phyloP scores from a whole-genome alignment of 176 grass and related monocot genomes.

The Carex littledalei region DNA sequence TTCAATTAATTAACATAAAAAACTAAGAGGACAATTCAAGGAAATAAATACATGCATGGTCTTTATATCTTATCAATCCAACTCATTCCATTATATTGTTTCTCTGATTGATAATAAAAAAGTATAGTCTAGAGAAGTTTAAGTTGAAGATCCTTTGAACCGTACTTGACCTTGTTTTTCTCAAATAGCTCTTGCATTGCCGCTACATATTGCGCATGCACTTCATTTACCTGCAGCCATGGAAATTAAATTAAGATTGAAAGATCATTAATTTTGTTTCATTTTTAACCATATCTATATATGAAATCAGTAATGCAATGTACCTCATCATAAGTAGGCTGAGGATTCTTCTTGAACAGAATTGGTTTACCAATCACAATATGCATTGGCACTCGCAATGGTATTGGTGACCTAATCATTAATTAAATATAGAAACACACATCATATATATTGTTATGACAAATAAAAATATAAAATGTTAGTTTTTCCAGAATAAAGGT shows the following conservation, averaged over 20 bases:
- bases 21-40: too few relatives aligned
- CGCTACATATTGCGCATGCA: not conserved
- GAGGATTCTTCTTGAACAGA: slow-evolving; percentile 48
- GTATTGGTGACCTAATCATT: slow-evolving; percentile 57
- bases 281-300: not conserved
- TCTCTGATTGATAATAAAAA: not conserved
- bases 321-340: slow-evolving; percentile 65
- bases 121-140: not conserved
- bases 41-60: not conserved
- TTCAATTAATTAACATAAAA: too few relatives aligned
- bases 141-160: slow-evolving; percentile 16
- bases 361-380: slow-evolving; percentile 78
- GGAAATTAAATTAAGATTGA: too few relatives aligned
- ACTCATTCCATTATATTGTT: not conserved
- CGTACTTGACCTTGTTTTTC: slow-evolving; percentile 3
- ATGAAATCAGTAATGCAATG: not conserved
- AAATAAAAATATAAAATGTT: not conserved
- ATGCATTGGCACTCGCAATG: slow-evolving; percentile 62
- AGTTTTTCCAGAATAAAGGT: not conserved
- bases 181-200: slow-evolving; percentile 25
- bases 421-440: not conserved
- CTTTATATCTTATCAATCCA: not conserved
- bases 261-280: not conserved
- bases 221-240: slow-evolving; percentile 10
- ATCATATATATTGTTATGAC: not conserved